Conservation (phyloP, 192 early-diverging fungal genomes). For the Podila clonocystis region DNA sequence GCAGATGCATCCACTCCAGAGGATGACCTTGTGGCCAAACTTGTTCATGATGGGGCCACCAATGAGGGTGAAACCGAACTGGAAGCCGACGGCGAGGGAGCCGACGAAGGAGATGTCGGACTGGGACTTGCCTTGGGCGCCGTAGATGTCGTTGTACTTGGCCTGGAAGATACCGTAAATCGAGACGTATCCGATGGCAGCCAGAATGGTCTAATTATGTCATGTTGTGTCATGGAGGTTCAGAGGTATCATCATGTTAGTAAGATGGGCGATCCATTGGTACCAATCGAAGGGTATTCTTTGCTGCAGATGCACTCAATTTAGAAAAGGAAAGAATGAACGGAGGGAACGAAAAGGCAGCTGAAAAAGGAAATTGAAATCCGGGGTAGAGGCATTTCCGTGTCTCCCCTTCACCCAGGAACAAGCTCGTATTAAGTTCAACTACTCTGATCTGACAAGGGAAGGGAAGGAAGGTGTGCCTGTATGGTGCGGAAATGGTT, state of each 20-base stretch:
- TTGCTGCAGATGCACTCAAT: not conserved
- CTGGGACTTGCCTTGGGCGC: constrained; percentile 17
- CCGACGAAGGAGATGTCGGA: constrained; percentile 36
- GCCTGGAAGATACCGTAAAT: constrained; percentile 47
- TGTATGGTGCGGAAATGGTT: not conserved
- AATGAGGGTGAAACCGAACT: constrained; percentile 39
- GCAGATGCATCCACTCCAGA: constrained; percentile 32
- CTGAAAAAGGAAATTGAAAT: constrained; percentile 9
- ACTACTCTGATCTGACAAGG: not conserved
- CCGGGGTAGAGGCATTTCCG: not conserved
- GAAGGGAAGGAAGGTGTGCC: not conserved
- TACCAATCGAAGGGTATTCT: too few relatives aligned
- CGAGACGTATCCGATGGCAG: constrained; percentile 47
- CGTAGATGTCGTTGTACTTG: constrained; percentile 28
- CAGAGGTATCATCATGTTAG: not conserved
- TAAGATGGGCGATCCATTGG: not conserved
- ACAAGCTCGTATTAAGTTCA: too few relatives aligned
- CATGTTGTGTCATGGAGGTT: not conserved
- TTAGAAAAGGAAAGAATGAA: not conserved
- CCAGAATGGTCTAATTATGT: constrained; percentile 28
- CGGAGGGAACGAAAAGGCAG: too few relatives aligned
- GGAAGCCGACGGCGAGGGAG: constrained; percentile 37
- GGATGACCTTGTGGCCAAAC: constrained; percentile 33
- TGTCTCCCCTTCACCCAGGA: not conserved
- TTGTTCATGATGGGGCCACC: constrained; percentile 32